Evolutionary conservation across 2,329 filamentous ascomycete genomes (phyloP).

Genomic region (Trichoderma sp.): DNA sequence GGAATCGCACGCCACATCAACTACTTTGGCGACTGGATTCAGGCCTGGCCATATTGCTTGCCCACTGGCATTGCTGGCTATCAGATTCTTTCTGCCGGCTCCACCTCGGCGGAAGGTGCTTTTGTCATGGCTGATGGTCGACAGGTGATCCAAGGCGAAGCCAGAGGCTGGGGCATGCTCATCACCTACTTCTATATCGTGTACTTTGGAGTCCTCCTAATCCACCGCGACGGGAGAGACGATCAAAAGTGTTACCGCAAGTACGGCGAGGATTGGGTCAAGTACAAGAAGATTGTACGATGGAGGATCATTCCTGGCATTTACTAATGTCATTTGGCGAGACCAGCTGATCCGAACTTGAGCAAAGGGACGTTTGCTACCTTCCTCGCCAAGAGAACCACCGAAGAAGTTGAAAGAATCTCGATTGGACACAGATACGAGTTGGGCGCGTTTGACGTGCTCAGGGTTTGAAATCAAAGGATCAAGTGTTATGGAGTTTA

Average conservation of each 20-base stretch:
- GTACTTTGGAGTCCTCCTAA: conserved; percentile 83
- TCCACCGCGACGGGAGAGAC: conserved; percentile 84
- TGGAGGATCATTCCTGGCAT: conserved; percentile 83
- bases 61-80: conserved; percentile 86
- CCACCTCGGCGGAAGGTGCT: conserved; percentile 51
- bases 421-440: background rate
- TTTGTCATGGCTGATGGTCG: conserved; percentile 61
- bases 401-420: background rate
- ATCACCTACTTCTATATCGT: conserved; percentile 94
- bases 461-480: background rate
- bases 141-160: conserved; percentile 69
- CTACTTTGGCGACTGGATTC: conserved; percentile 93
- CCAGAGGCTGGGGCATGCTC: conserved; percentile 79
- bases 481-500: background rate
- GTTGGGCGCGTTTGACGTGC: background rate
- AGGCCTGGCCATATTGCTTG: conserved; percentile 86
- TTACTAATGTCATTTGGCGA: conserved; percentile 56
- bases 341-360: background rate
- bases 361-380: background rate
- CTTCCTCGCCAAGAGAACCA: conserved; percentile 1
- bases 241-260: conserved; percentile 89
- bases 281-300: conserved; percentile 79
- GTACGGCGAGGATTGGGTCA: conserved; percentile 90
- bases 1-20: conserved; percentile 90
- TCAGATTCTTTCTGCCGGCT: conserved; percentile 62